A percentile compares a stretch with the other conserved stretches of the same genome.
Conservation (phyloP, 768 basidiomycete species). For the Trametes punicea region DNA sequence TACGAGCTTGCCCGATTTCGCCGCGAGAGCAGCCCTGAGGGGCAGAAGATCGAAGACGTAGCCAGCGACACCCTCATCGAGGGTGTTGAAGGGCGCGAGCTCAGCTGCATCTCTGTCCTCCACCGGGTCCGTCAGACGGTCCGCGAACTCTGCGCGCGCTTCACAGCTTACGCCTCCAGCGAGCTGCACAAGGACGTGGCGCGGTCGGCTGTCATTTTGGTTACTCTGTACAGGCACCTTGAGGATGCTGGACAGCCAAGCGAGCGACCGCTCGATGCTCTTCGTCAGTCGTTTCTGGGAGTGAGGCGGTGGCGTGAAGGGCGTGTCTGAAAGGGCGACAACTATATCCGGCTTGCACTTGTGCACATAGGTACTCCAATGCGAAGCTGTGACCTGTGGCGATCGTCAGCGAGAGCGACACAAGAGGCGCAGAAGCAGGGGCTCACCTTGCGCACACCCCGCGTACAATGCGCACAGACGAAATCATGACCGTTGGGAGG, state of each 20-base stretch:
- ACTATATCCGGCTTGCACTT: slow-evolving; percentile 65
- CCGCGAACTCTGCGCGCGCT: slow-evolving; percentile 65
- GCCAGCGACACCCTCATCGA: slow-evolving; percentile 69
- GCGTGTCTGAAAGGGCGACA: slow-evolving; percentile 67
- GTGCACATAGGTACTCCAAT: slow-evolving; percentile 55
- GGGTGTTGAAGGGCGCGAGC: slow-evolving; percentile 46
- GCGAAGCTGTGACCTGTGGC: slow-evolving; percentile 47
- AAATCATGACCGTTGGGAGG: slow-evolving; percentile 65
- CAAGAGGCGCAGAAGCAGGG: neutral
- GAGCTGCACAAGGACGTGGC: slow-evolving; percentile 66
- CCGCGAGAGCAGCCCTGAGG: slow-evolving; percentile 26
- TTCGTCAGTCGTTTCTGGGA: slow-evolving; percentile 80
- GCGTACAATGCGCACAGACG: slow-evolving; percentile 54
- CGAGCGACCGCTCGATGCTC: slow-evolving; percentile 62
- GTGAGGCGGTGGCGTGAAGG: slow-evolving; percentile 58
- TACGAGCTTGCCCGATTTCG: neutral
- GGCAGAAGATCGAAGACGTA: slow-evolving; percentile 70
- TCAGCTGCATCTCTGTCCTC: slow-evolving; percentile 52
- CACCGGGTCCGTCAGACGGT: slow-evolving; percentile 52
- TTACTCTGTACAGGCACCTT: slow-evolving; percentile 21
- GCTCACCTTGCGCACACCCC: slow-evolving; percentile 68
- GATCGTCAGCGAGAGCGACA: neutral
- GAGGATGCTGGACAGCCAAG: slow-evolving; percentile 62
- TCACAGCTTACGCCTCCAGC: slow-evolving; percentile 52
- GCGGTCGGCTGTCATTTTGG: slow-evolving; percentile 25